Conservation (phyloP, 257 asterid species). For the Cruciata laevipes region DNA sequence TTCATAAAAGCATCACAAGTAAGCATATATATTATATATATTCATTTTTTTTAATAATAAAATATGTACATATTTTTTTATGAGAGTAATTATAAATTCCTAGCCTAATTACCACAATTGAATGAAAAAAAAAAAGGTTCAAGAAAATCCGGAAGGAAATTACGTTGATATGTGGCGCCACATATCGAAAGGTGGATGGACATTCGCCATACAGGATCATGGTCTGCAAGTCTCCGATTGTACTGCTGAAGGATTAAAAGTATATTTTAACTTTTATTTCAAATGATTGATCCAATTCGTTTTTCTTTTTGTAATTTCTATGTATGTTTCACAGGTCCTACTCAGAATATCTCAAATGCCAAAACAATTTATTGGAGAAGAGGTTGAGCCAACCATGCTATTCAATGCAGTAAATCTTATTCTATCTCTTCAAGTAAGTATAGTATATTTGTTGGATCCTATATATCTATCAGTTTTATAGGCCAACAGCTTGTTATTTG, state of each 20-base stretch:
- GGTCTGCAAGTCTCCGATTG: conserved; percentile 62
- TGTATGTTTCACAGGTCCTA: conserved; percentile 18
- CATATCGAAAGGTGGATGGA: conserved; percentile 46
- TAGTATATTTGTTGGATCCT: too few relatives aligned
- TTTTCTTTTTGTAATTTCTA: too few relatives aligned
- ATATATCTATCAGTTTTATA: too few relatives aligned
- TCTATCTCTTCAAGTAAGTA: conserved; percentile 43
- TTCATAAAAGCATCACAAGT: conserved; percentile 60
- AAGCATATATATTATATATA: too few relatives aligned
- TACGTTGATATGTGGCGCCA: conserved; percentile 42
- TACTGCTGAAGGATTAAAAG: conserved; percentile 52
- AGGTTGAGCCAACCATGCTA: conserved; percentile 22
- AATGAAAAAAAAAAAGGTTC: conserved; percentile 36
- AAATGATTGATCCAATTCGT: too few relatives aligned
- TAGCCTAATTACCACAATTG: too few relatives aligned
- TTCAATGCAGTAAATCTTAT: conserved; percentile 46
- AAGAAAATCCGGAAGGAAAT: conserved; percentile 38
- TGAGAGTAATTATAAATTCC: too few relatives aligned
- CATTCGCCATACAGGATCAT: conserved; percentile 52
- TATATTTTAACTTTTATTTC: neutral
- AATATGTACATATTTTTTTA: too few relatives aligned
- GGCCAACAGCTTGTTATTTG: too few relatives aligned
- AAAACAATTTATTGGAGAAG: conserved; percentile 32
- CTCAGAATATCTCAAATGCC: conserved; percentile 35
- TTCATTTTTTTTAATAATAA: too few relatives aligned